Conservation (phyloP, 306 rosid genomes). For the Macrotyloma uniflorum region DNA sequence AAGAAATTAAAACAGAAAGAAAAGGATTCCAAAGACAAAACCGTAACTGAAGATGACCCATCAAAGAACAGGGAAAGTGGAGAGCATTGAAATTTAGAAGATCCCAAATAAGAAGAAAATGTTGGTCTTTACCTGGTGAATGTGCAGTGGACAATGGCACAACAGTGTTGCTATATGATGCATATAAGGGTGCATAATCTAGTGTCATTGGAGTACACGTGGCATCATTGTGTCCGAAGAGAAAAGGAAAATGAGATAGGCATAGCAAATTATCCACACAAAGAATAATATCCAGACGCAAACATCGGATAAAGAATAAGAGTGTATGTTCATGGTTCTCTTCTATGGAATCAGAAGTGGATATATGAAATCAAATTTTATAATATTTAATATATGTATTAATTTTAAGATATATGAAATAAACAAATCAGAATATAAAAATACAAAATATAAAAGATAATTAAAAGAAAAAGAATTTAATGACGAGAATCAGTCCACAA, state of each 20-base stretch:
- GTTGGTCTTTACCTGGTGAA: background rate
- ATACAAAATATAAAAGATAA: too few species aligned
- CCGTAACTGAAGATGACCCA: background rate
- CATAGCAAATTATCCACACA: constrained; percentile 29
- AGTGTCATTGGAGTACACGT: background rate
- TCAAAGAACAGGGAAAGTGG: background rate
- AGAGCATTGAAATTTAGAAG: background rate
- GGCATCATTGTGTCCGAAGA: background rate
- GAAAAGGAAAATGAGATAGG: background rate
- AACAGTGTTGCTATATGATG: background rate
- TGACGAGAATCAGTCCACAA: too few species aligned
- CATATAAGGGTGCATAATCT: background rate
- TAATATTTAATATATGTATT: too few species aligned
- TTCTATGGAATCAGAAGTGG: background rate
- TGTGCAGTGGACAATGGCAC: background rate
- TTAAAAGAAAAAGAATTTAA: too few species aligned
- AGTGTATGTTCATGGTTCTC: background rate
- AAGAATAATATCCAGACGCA: background rate
- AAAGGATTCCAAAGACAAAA: background rate
- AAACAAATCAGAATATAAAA: too few species aligned
- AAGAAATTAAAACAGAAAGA: background rate
- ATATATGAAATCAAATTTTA: too few species aligned
- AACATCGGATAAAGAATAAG: background rate
- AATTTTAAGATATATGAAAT: too few species aligned
- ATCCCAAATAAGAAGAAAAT: background rate